Percentiles rank a stretch among this genome's conserved stretches.
phyloP scores from a whole-genome alignment of 345 rosid species.

The Murraya koenigii region DNA sequence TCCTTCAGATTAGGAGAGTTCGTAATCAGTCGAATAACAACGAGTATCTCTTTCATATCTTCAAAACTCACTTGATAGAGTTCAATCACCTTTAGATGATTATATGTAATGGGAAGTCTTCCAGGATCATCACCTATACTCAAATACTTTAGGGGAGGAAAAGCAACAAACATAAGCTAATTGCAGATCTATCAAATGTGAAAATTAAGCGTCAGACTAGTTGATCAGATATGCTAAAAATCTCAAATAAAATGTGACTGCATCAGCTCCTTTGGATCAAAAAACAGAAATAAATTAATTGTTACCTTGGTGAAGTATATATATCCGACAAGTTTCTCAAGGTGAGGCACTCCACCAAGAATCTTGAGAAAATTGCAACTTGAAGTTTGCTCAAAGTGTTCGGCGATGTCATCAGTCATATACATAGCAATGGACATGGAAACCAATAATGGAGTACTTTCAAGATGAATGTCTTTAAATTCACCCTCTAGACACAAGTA shows the following conservation, averaged over 20 bases:
- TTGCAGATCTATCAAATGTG: neutral
- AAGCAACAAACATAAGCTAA: conserved; percentile 3
- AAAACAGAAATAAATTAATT: neutral
- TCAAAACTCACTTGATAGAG: conserved; percentile 86
- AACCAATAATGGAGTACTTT: conserved; percentile 66
- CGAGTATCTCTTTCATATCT: conserved; percentile 73
- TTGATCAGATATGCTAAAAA: neutral
- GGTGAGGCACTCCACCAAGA: conserved; percentile 78
- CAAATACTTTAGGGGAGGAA: conserved; percentile 51
- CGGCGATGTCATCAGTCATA: conserved; percentile 74
- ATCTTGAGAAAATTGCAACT: conserved; percentile 73
- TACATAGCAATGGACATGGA: conserved; percentile 77
- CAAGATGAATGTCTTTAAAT: conserved; percentile 72
- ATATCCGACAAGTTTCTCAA: conserved; percentile 73
- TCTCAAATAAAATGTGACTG: neutral
- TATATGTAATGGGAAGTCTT: conserved; percentile 56
- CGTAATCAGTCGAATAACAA: conserved; percentile 76
- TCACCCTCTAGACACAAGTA: conserved; percentile 86
- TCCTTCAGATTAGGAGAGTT: conserved; percentile 80
- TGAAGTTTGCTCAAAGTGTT: conserved; percentile 76
- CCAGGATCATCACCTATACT: conserved; percentile 80
- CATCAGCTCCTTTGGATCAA: conserved; percentile 10
- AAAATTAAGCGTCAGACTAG: neutral
- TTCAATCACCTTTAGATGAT: conserved; percentile 58
- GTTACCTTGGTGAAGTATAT: conserved; percentile 90